Evolutionary conservation across 305 asterid genomes (phyloP).

Genomic region (Caryopteris hybrid): DNA sequence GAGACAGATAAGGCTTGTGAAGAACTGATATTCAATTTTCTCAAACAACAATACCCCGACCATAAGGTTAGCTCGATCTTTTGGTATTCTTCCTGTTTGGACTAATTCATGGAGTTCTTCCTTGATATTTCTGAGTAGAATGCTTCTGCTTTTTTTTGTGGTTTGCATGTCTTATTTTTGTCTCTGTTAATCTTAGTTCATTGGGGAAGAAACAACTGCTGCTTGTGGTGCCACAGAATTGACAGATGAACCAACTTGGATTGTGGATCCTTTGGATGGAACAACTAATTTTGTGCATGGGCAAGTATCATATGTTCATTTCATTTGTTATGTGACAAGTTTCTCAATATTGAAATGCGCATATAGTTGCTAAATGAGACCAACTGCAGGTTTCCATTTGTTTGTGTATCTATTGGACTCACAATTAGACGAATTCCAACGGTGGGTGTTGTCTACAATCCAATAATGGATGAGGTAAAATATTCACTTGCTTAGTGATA

Average conservation of each 20-base stretch:
- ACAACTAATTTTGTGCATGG: slow-evolving; percentile 97
- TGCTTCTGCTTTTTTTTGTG: neutral
- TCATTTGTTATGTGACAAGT: neutral
- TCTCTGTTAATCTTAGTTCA: slow-evolving; percentile 50
- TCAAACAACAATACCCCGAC: slow-evolving; percentile 61
- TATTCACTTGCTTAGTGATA: neutral
- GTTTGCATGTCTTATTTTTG: neutral
- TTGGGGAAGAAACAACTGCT: slow-evolving; percentile 98
- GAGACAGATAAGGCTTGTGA: slow-evolving; percentile 95
- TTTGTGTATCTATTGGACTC: slow-evolving; percentile 92
- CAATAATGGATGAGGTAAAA: slow-evolving; percentile 89
- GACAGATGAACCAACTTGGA: slow-evolving; percentile 96
- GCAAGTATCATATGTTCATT: slow-evolving; percentile 31
- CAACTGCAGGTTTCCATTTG: slow-evolving; percentile 79
- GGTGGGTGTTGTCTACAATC: slow-evolving; percentile 92
- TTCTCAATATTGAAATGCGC: neutral
- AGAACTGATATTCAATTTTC: slow-evolving; percentile 64
- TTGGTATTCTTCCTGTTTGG: neutral
- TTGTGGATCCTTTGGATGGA: slow-evolving; percentile 97
- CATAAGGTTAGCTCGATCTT: slow-evolving; percentile 53
- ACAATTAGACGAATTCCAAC: slow-evolving; percentile 69
- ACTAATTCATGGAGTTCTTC: neutral
- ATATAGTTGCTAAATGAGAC: slow-evolving; percentile 14
- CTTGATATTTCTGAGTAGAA: neutral
- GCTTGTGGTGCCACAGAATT: slow-evolving; percentile 67